These are phyloP conservation scores for Lasiodiplodia sp. DNA, from an alignment of 2,329 filamentous ascomycete species.

Conservation along the genomic window DNA sequence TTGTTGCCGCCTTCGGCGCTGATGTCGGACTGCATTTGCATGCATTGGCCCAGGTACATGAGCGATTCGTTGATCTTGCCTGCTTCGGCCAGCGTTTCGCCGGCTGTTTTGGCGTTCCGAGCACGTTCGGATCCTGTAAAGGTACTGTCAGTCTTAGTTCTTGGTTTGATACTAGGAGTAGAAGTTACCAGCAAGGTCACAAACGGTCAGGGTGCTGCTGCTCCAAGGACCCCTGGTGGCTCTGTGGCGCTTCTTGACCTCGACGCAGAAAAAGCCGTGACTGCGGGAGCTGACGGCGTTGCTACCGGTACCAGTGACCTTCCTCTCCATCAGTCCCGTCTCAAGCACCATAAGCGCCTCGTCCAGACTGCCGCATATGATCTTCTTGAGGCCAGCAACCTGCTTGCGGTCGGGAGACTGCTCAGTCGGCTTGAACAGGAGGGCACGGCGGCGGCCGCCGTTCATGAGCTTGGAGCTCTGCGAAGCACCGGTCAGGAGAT, in stretches of 20 bases:
- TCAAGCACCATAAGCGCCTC: conserved; percentile 92
- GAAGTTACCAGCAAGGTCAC: conserved; percentile 80
- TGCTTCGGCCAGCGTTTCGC: conserved; percentile 89
- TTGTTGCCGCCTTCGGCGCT: conserved; percentile 72
- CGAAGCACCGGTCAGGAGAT: conserved; percentile 74
- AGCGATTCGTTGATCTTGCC: conserved; percentile 98
- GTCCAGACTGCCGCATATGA: conserved; percentile 80
- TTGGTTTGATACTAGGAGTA: not conserved
- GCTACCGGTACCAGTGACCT: conserved; percentile 88
- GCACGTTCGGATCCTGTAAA: conserved; percentile 79
- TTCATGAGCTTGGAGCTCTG: conserved; percentile 60
- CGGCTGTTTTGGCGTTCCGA: conserved; percentile 90
- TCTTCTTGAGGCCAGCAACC: conserved; percentile 88
- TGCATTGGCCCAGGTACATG: conserved; percentile 97
- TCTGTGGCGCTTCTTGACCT: conserved; percentile 82
- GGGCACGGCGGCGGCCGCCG: conserved; percentile 70
- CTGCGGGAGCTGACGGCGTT: conserved; percentile 93
- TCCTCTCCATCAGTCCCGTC: conserved; percentile 83
- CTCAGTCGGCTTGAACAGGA: conserved; percentile 93
- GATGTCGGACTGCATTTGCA: conserved; percentile 90
- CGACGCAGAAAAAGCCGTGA: conserved; percentile 95
- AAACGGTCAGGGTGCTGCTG: conserved; percentile 82
- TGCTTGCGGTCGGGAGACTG: conserved; percentile 89
- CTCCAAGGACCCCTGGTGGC: conserved; percentile 70
- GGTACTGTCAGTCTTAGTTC: conserved; percentile 33